A percentile compares a stretch with the other conserved stretches of the same genome.
These are phyloP conservation scores for Suillus sp. DNA, from an alignment of 768 basidiomycete genomes.

Conservation along the genomic window DNA sequence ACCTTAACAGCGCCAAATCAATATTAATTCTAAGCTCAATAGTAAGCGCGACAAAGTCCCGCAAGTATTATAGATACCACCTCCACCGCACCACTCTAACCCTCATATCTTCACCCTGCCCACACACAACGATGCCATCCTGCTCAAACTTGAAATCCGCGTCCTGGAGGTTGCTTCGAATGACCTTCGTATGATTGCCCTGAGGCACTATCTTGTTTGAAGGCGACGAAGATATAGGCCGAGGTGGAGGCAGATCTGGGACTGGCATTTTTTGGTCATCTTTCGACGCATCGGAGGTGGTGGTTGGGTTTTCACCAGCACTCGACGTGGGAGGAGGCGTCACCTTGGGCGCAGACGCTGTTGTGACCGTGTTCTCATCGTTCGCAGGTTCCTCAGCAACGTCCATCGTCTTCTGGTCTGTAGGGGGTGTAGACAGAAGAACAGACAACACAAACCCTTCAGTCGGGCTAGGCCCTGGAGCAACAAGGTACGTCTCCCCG, in stretches of 20 bases:
- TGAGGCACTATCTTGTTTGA: not conserved
- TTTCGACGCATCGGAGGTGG: not conserved
- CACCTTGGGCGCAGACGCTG: not conserved
- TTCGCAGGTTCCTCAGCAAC: not conserved
- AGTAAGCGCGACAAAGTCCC: not conserved
- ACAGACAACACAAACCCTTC: slow-evolving; percentile 12
- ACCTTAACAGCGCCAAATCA: not conserved
- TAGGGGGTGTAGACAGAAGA: not conserved
- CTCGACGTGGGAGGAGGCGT: not conserved
- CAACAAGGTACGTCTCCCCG: slow-evolving; percentile 26
- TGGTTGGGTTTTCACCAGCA: not conserved
- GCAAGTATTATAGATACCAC: slow-evolving; percentile 21
- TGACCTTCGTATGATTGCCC: slow-evolving; percentile 3
- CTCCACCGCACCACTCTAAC: slow-evolving; percentile 33
- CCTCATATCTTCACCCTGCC: slow-evolving; percentile 11
- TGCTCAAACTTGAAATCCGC: slow-evolving; percentile 27
- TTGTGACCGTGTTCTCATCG: not conserved
- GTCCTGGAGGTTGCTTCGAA: slow-evolving; percentile 24
- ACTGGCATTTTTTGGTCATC: slow-evolving; percentile 1
- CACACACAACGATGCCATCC: slow-evolving; percentile 21
- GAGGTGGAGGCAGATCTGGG: not conserved
- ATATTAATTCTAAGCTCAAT: slow-evolving; percentile 1
- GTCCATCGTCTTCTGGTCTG: not conserved
- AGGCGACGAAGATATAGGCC: not conserved
- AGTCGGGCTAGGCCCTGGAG: slow-evolving; percentile 10